A percentile compares a stretch with the other conserved stretches of the same genome.
Evolutionary conservation across 2,329 filamentous ascomycete genomes (phyloP).

Genomic region (Venturiaceae sp.): DNA sequence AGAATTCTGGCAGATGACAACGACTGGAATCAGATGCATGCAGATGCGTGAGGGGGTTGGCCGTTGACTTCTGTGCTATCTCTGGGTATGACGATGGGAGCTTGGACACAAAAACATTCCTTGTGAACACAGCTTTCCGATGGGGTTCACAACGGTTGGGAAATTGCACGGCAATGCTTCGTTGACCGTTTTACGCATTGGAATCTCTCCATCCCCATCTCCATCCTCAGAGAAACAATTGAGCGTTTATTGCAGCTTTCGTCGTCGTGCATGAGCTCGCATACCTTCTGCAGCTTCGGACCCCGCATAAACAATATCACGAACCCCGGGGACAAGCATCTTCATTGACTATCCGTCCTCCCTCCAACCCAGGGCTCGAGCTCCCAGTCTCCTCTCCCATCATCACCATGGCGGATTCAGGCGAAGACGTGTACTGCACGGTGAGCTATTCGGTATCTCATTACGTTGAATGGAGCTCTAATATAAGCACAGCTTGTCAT

Average conservation of each 20-base stretch:
- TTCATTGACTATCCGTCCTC: neutral
- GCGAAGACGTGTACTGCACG: constrained; percentile 57
- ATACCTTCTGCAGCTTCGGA: neutral
- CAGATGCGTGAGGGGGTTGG: neutral
- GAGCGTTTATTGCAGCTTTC: neutral
- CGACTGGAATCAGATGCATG: no score
- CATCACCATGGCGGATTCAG: constrained; percentile 13
- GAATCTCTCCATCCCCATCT: neutral
- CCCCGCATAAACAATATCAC: neutral
- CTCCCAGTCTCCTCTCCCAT: neutral
- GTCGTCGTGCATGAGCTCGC: neutral
- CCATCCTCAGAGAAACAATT: neutral
- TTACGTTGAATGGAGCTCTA: constrained; percentile 7
- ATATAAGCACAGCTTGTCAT: constrained; percentile 57
- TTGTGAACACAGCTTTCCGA: neutral
- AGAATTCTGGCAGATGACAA: no score
- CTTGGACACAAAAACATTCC: neutral
- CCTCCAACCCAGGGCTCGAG: neutral
- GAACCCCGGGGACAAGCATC: neutral
- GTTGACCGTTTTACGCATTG: neutral
- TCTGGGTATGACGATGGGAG: neutral
- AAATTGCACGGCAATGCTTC: neutral
- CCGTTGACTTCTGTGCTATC: neutral
- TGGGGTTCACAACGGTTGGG: neutral
- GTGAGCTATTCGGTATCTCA: constrained; percentile 29